Evolutionary conservation across 106 monocot genomes (phyloP), one percentile per base, ranked within the genome.

Genomic region (Posidonia australis): DNA sequence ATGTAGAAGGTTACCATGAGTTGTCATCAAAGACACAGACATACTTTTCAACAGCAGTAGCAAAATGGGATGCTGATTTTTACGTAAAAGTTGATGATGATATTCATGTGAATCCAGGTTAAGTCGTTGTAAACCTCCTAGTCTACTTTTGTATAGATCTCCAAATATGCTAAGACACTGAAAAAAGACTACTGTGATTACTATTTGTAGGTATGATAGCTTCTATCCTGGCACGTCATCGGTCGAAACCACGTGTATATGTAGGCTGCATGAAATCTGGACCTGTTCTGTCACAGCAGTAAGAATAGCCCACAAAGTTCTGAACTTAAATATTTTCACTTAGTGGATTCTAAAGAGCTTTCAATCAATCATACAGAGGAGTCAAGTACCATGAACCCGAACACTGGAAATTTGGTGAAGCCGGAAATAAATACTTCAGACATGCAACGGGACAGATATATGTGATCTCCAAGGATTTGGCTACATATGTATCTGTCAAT

Each of bases 261-360:
- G 77, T 88, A 24, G 88, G 92, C 9, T 93, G 88, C 67, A 93
- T 93, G 92, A 93, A 93, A 68, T 93, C 93, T 47, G 89, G 93
- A 61, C 89, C 79, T 30, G 89, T 93, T 64, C 63, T 89, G 21
- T 66, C 89, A 43, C 78, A 86, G 62, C 73, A 83, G 93, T 93
- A 86, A 76, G 69, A 47, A 56, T 26, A 41, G 25, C 58, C 10
- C 28, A 46, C 43, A 13, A 16, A 0, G 58, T 69, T 57, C 41
- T 21, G 21, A 18, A 54, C 32, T 17, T 28, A 30, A 13, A 13
- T 54, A 3, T 46, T 45, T n/a, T 67, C 14, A 60, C 32, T 18
- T 42, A 42, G 1, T 10, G 42, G 11, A 19, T 46, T 31, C 30
- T 26, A 52, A 27, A 19, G 18, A 31, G 5, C 19, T 66, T n/a